These are phyloP conservation scores for Claviceps spartinae DNA, from an alignment of 2,329 filamentous ascomycete species.

Conservation along the genomic window DNA sequence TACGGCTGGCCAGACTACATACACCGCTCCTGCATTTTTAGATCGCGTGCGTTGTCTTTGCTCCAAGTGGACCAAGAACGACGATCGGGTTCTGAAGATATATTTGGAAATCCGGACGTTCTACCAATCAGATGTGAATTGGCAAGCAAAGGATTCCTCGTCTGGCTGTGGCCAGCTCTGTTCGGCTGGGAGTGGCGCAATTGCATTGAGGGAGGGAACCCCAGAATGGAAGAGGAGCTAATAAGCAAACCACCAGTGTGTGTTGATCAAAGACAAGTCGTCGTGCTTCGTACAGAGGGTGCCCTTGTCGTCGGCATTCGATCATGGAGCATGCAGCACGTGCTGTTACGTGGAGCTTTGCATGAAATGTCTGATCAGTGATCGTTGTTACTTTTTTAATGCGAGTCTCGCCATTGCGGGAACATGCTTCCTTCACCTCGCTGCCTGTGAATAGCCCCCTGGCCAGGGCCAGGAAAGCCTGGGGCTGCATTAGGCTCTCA, in stretches of 20 bases:
- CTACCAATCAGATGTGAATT: no score
- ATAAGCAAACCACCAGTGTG: not conserved
- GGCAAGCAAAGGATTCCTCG: not conserved
- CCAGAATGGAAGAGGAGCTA: not conserved
- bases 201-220: not conserved
- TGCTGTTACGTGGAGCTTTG: not conserved
- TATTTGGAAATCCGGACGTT: no score
- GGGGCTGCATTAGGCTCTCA: no score
- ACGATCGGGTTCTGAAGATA: no score
- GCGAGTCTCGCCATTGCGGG: not conserved
- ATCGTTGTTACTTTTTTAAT: not conserved
- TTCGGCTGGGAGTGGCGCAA: not conserved
- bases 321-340: not conserved
- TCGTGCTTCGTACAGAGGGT: not conserved
- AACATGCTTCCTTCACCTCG: not conserved
- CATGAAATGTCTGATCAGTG: not conserved
- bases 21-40: not conserved
- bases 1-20: no score
- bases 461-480: not conserved
- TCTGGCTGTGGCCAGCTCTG: not conserved
- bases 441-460: not conserved
- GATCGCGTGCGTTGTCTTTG: not conserved
- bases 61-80: not conserved
- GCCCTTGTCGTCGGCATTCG: not conserved
- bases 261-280: not conserved